Percentiles rank a stretch among this genome's conserved stretches.
Conservation (phyloP, 495 filamentous ascomycete species). For the Penicillium desertorum region DNA sequence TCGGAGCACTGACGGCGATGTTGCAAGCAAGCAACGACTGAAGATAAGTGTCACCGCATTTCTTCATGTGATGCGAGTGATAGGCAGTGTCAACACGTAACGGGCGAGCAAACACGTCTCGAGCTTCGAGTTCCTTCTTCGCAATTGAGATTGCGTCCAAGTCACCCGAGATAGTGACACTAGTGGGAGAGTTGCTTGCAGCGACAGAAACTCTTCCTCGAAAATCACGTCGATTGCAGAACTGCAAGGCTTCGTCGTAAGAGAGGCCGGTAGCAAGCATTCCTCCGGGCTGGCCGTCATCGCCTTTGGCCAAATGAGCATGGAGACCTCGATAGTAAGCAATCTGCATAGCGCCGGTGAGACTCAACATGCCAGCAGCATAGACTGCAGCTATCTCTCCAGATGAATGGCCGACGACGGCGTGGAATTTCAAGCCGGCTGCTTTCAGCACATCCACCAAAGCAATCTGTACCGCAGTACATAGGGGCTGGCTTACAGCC, state of each 20-base stretch:
- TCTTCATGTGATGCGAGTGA: constrained; percentile 12
- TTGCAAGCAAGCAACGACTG: too few relatives aligned
- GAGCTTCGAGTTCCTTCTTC: not conserved
- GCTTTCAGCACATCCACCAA: too few relatives aligned
- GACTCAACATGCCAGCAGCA: constrained; percentile 24
- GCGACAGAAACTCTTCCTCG: too few relatives aligned
- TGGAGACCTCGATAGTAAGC: constrained; percentile 28
- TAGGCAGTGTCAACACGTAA: constrained; percentile 8
- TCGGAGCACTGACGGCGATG: too few relatives aligned
- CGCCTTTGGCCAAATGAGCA: constrained; percentile 4
- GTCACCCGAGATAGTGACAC: too few relatives aligned
- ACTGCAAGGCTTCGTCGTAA: constrained; percentile 8
- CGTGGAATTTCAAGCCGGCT: too few relatives aligned
- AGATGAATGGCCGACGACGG: constrained; percentile 27
- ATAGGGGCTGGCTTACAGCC: too few relatives aligned
- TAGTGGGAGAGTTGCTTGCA: too few relatives aligned
- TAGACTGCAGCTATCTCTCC: constrained; percentile 34
- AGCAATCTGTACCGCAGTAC: too few relatives aligned
- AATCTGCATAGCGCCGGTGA: constrained; percentile 23
- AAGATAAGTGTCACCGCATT: too few relatives aligned
- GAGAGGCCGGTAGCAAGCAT: constrained; percentile 17
- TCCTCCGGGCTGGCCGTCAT: not conserved
- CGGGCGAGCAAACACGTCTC: constrained; percentile 6
- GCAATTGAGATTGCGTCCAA: too few relatives aligned
- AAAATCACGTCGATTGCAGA: not conserved